Percentiles rank a stretch among this genome's conserved stretches.
phyloP scores from a whole-genome alignment of 306 rosid genomes.

The Ormosia semicastrata region DNA sequence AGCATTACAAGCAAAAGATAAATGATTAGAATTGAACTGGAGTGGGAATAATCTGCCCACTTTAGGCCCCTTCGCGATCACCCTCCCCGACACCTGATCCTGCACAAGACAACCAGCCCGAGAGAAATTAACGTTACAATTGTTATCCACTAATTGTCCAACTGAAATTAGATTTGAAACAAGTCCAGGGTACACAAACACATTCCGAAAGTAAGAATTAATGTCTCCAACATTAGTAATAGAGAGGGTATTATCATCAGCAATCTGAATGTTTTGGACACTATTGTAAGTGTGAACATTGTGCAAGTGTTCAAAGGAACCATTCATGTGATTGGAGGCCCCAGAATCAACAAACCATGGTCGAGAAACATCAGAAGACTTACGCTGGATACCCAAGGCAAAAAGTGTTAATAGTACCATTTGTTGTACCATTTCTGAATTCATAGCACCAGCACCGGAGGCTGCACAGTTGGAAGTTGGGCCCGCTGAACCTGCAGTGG shows the following conservation, averaged over 20 bases:
- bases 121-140: neutral
- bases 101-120: neutral
- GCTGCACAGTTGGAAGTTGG: neutral
- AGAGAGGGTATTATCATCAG: neutral
- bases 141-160: neutral
- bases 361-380: neutral
- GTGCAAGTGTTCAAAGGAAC: neutral
- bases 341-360: neutral
- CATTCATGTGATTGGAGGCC: neutral
- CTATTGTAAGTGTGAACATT: neutral
- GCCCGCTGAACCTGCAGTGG: neutral
- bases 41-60: neutral
- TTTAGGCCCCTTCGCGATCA: slow-evolving; percentile 2
- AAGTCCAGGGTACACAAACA: neutral
- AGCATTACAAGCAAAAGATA: neutral
- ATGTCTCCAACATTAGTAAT: neutral
- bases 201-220: neutral
- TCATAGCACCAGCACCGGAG: neutral
- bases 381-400: neutral
- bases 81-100: neutral
- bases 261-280: neutral
- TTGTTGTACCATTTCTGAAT: neutral
- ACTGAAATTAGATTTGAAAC: neutral
- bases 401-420: neutral
- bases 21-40: neutral